Base-by-base conservation (phyloP, 2,329 filamentous ascomycete genomes). In the Myotisia sp. region DNA sequence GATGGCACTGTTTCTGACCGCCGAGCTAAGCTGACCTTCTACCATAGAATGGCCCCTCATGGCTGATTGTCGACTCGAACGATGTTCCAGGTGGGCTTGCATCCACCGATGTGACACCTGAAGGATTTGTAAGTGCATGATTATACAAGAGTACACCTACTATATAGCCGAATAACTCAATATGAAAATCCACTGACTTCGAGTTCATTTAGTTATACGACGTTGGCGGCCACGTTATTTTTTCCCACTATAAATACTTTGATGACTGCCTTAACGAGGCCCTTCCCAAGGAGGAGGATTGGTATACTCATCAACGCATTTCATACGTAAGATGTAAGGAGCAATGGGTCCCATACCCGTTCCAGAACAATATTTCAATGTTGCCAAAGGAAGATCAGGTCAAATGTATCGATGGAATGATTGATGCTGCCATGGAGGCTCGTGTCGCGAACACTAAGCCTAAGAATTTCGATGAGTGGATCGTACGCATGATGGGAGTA, bases 241-340 rank as follows among this genome's bases (percentile, higher is more conserved):
- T 94, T 74, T 94, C 86, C 50, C 86, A 94, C 74, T 98, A 98
- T 79, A 94, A 94, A 69, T 98, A 98, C 76, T 98, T 98, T 60
- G 90, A 98, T 66, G 90, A 98, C 70, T 92, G 83, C 68, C 79
- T 98, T 57, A 74, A 95, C 60, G 90, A 98, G 71, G 90, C 90
- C 34, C 77, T 98, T 26, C 90, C 90, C 52, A 84, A 84, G 55
- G 75, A 85, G 39, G 79, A 83, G 40, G 90, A 98, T 67, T 98
- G 90, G 90, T 95, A 80, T 66, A 83, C 76, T 46, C 90, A 98
- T 69, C 80, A 98, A 71, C 86, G 90, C 58, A 90, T 98, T 64
- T 98, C 90, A 44, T 98, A 98, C 60, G 87, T 98, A 49, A 86
- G 90, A 56, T 94, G 85, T 79, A 87, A 92, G 76, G 71, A 72